A percentile compares a stretch with the other conserved stretches of the same genome.
phyloP scores from a whole-genome alignment of 2,329 filamentous ascomycete genomes.

The Rhytidhysteron rufulum region DNA sequence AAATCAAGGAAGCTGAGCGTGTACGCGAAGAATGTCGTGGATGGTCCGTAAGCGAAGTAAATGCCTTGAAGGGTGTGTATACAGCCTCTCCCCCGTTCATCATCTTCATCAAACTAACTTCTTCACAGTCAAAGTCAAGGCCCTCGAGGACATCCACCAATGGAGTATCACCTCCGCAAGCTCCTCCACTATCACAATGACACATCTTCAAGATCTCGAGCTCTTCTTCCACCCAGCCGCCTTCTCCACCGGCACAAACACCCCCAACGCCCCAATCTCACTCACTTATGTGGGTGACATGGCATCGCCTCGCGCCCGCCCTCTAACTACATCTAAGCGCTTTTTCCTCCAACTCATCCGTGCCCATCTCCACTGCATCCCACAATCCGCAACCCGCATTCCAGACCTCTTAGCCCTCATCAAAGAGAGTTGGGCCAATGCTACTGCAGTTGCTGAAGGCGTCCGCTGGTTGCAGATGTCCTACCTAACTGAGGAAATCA shows the following conservation, averaged over 20 bases:
- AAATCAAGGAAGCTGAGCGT: conserved; percentile 79
- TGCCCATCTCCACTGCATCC: conserved; percentile 61
- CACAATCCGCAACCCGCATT: conserved; percentile 56
- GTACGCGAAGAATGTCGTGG: conserved; percentile 84
- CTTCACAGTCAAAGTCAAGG: conserved; percentile 57
- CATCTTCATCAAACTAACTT: conserved; percentile 32
- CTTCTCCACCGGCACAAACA: conserved; percentile 50
- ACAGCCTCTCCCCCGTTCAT: not conserved
- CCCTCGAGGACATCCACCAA: conserved; percentile 62
- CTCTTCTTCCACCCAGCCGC: conserved; percentile 66
- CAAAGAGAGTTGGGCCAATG: conserved; percentile 63
- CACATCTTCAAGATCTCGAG: conserved; percentile 68
- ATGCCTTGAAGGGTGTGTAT: conserved; percentile 69
- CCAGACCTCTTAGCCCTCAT: conserved; percentile 58
- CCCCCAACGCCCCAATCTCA: conserved; percentile 52
- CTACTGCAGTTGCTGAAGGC: conserved; percentile 56
- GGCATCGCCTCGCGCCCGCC: conserved; percentile 50
- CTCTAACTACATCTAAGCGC: conserved; percentile 62
- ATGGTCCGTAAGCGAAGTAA: conserved; percentile 81
- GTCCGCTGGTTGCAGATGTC: conserved; percentile 59
- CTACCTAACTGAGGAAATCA: conserved; percentile 62
- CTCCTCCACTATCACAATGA: conserved; percentile 62
- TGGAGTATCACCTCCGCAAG: conserved; percentile 68
- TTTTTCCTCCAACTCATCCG: conserved; percentile 73
- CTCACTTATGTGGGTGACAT: conserved; percentile 65